These are phyloP conservation scores for Beauveria brongniartii DNA, from an alignment of 2,329 filamentous ascomycete species.

Conservation along the genomic window DNA sequence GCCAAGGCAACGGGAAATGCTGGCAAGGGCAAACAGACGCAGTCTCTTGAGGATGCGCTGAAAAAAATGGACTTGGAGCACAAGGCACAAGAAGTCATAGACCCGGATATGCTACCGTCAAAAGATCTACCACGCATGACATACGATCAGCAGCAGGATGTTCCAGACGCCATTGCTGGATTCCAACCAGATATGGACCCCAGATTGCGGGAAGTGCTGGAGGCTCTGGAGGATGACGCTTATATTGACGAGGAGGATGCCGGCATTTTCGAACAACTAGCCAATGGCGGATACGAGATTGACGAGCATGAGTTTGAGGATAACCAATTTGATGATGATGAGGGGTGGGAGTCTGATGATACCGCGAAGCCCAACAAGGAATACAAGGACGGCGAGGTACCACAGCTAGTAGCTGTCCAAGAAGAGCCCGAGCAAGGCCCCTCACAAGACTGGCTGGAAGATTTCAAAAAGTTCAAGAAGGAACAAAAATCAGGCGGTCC, in stretches of 20 bases:
- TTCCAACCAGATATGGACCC: conserved; percentile 99
- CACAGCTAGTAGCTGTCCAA: conserved; percentile 38
- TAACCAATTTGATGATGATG: conserved; percentile 55
- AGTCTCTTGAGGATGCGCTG: conserved; percentile 75
- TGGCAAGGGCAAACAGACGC: conserved; percentile 65
- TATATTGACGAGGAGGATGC: conserved; percentile 82
- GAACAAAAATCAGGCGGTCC: conserved; percentile 47
- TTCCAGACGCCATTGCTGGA: conserved; percentile 84
- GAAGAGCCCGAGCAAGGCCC: conserved; percentile 51
- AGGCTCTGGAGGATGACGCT: conserved; percentile 90
- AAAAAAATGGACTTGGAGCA: conserved; percentile 51
- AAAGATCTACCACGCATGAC: conserved; percentile 69
- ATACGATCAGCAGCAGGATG: conserved; percentile 87
- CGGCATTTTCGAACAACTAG: conserved; percentile 72
- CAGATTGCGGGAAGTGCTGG: conserved; percentile 77
- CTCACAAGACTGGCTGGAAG: conserved; percentile 78
- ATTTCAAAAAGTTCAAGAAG: conserved; percentile 92
- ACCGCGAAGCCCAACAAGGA: conserved; percentile 70
- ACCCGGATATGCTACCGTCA: conserved; percentile 68
- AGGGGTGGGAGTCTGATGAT: conserved; percentile 90
- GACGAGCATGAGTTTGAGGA: conserved; percentile 75
- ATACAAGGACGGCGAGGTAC: conserved; percentile 40
- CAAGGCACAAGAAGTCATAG: conserved; percentile 51
- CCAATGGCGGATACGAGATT: conserved; percentile 62
- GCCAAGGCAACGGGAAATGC: conserved; percentile 45